Conservation (phyloP, 306 rosid genomes). For the Dicorynia guianensis region DNA sequence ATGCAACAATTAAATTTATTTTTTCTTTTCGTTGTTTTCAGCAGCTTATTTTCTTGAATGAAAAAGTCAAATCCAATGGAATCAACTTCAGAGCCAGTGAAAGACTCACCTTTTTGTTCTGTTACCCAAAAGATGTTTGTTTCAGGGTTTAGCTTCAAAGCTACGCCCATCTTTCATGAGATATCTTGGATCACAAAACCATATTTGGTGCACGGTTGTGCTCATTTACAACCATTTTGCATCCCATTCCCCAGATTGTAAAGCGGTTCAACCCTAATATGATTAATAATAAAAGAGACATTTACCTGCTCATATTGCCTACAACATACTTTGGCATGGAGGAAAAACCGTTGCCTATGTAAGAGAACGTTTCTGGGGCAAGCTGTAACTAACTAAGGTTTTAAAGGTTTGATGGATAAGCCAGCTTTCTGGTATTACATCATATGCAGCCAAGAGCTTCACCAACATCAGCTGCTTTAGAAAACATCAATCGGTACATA, state of each 20-base stretch:
- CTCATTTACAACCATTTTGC: slow-evolving; percentile 7
- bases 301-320: slow-evolving; percentile 20
- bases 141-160: background rate
- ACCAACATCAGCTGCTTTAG: slow-evolving; percentile 48
- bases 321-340: slow-evolving; percentile 11
- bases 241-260: background rate
- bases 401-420: slow-evolving; percentile 18
- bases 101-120: no score
- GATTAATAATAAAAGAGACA: slow-evolving; percentile 10
- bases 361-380: slow-evolving; percentile 31
- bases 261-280: slow-evolving; percentile 13
- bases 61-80: no score
- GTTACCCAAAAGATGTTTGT: background rate
- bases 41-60: no score
- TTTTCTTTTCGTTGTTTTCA: no score
- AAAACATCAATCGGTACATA: slow-evolving; percentile 79
- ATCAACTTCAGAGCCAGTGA: no score
- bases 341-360: background rate
- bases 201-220: background rate
- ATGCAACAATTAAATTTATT: no score
- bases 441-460: slow-evolving; percentile 42
- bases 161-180: background rate
- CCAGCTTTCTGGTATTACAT: slow-evolving; percentile 34
- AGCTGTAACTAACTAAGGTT: slow-evolving; percentile 5
- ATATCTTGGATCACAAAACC: slow-evolving; percentile 15